Conservation (phyloP, 1,139 yeast genomes). For the Lodderomyces theae region DNA sequence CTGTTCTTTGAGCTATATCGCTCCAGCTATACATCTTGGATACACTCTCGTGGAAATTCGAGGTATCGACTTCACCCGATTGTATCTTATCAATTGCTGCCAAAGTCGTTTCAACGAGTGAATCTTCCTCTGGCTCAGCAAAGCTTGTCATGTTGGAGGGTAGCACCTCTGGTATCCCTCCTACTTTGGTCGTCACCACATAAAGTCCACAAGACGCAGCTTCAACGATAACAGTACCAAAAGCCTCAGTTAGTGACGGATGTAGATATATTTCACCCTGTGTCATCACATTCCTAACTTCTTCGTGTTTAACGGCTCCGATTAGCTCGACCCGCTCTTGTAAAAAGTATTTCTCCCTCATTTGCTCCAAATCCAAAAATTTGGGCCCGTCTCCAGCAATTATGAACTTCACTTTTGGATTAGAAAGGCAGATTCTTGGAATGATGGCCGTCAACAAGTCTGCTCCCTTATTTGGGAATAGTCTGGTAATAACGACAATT, state of each 20-base stretch:
- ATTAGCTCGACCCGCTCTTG: slow-evolving; percentile 85
- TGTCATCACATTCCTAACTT: slow-evolving; percentile 89
- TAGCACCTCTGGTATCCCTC: slow-evolving; percentile 96
- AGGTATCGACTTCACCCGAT: slow-evolving; percentile 63
- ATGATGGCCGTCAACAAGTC: slow-evolving; percentile 82
- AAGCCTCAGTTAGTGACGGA: slow-evolving; percentile 94
- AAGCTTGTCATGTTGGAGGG: slow-evolving; percentile 93
- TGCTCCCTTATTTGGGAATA: slow-evolving; percentile 96
- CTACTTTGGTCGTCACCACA: slow-evolving; percentile 94
- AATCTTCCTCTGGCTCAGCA: slow-evolving; percentile 80
- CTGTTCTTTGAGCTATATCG: slow-evolving; percentile 84
- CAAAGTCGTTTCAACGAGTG: slow-evolving; percentile 66
- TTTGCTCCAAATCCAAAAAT: slow-evolving; percentile 88
- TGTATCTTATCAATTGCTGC: slow-evolving; percentile 61
- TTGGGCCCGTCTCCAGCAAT: slow-evolving; percentile 98
- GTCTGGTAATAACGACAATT: slow-evolving; percentile 84
- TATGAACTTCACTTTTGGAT: slow-evolving; percentile 68
- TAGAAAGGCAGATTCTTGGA: slow-evolving; percentile 71
- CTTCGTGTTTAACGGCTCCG: slow-evolving; percentile 89
- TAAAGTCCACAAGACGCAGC: slow-evolving; percentile 96
- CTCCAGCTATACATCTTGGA: slow-evolving; percentile 89
- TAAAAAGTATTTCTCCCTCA: slow-evolving; percentile 81
- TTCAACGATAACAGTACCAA: slow-evolving; percentile 95
- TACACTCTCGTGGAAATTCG: slow-evolving; percentile 74
- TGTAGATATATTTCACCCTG: slow-evolving; percentile 92